A percentile compares a stretch with the other conserved stretches of the same genome.
Evolutionary conservation across 768 basidiomycete genomes (phyloP).

Genomic region (Podaxis carcinomalis): DNA sequence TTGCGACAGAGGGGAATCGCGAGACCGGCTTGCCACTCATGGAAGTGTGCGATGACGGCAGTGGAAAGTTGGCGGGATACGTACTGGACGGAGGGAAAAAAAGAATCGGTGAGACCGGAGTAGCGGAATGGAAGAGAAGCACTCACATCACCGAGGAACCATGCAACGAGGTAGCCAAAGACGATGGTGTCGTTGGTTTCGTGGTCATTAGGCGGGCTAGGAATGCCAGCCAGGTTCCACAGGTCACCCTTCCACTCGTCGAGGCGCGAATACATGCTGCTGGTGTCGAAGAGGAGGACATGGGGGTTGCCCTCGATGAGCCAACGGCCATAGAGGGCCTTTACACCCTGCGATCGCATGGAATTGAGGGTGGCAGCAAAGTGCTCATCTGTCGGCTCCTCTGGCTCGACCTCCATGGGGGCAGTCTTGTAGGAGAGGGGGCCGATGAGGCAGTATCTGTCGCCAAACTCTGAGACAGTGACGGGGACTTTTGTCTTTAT

Average conservation of each 20-base stretch:
- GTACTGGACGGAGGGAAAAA: conserved; percentile 45
- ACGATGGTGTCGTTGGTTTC: conserved; percentile 99
- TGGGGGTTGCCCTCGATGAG: conserved; percentile 95
- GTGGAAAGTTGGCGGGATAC: conserved; percentile 74
- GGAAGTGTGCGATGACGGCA: conserved; percentile 96
- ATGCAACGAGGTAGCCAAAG: conserved; percentile 96
- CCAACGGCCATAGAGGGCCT: conserved; percentile 95
- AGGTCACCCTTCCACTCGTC: conserved; percentile 99
- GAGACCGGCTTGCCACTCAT: conserved; percentile 99
- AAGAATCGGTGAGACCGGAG: conserved; percentile 4
- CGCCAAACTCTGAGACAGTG: conserved; percentile 93
- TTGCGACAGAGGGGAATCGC: conserved; percentile 94
- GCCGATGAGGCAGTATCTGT: conserved; percentile 93
- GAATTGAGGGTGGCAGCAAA: conserved; percentile 69
- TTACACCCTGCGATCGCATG: conserved; percentile 90
- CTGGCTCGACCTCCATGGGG: conserved; percentile 96
- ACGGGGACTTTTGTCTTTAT: conserved; percentile 99
- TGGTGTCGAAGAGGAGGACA: conserved; percentile 94
- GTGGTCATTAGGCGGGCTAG: conserved; percentile 91
- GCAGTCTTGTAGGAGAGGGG: conserved; percentile 98
- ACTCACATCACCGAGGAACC: conserved; percentile 98
- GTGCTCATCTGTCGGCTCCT: conserved; percentile 81
- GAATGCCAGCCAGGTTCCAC: conserved; percentile 98
- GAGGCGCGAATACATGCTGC: conserved; percentile 77
- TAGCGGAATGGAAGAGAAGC: conserved; percentile 2